These are phyloP conservation scores for Boletales sp. DNA, from an alignment of 768 basidiomycete species.

Conservation along the genomic window DNA sequence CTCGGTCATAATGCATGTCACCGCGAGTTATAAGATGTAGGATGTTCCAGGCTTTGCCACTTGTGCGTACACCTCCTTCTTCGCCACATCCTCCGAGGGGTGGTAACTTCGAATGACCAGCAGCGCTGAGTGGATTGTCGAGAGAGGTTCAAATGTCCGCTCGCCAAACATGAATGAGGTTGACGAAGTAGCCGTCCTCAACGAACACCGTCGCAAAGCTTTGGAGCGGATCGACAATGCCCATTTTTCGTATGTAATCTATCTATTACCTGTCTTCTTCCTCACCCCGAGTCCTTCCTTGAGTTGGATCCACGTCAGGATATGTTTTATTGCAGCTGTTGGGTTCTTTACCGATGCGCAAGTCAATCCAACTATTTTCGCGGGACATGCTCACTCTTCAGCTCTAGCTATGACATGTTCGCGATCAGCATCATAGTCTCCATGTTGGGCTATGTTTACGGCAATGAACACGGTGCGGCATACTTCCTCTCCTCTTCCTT, in stretches of 20 bases:
- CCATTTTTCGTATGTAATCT: constrained; percentile 61
- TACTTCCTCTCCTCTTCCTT: not conserved
- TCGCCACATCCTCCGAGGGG: not conserved
- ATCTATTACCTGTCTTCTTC: not conserved
- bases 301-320: constrained; percentile 82
- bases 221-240: constrained; percentile 85
- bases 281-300: not conserved
- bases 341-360: constrained; percentile 89
- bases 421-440: constrained; percentile 80
- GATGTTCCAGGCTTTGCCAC: not conserved
- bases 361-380: constrained; percentile 19
- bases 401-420: constrained; percentile 67
- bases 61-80: not conserved
- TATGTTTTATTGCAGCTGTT: constrained; percentile 63
- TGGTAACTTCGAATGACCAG: constrained; percentile 11
- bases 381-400: not conserved
- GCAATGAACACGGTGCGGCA: constrained; percentile 24
- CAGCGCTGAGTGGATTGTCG: constrained; percentile 1
- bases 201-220: constrained; percentile 71
- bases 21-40: constrained; percentile 13
- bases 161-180: not conserved
- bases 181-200: constrained; percentile 35
- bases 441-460: constrained; percentile 85
- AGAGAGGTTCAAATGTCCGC: not conserved
- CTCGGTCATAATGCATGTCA: constrained; percentile 2